Base-by-base conservation (phyloP, 768 basidiomycete genomes). In the Dentipellis sp. region DNA sequence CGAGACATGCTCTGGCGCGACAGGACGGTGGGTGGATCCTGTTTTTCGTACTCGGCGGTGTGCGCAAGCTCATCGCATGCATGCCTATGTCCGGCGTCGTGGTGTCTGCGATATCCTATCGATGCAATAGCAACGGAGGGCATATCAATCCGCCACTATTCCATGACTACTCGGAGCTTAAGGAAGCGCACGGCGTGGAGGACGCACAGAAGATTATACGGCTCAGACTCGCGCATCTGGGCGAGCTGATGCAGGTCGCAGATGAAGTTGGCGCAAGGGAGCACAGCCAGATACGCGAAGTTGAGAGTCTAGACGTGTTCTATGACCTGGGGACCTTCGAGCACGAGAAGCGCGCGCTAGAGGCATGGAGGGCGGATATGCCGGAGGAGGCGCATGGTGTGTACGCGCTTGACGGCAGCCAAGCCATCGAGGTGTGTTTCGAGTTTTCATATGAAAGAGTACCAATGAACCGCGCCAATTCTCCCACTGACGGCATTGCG, bases 1-100 rank as follows among this genome's bases (percentile, higher is more conserved):
- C 54, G 86, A 88, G 10, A 75, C 75, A 0, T 89, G 87, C 62
- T 86, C 84, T 0, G 87, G 87, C 1, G 87, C 87, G 7, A 87
- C 86, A 0, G 87, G 80, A 38, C 75, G 86, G 84, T 82, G 56
- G n/a, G 73, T 69, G 19, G 7, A 19, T 21, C 16, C 1, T 9
- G 40, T 35, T 5, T n/a, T 19, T 17, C 9, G 35, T 14, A 5
- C 9, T 3, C 0, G 42, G 21, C 11, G 19, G 29, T 23, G 37
- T 11, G 17, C 19, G 11, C 10, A 35, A 21, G 22, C 40, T 56
- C 40, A 59, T 51, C 10, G 11, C 2, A 14, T 16, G 14, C 14
- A 16, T 16, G 16, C 16, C 9, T 1, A 45, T 49, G 14, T 34
- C 16, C 19, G n/a, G n/a, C 4, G 5, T 48, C 19, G 48, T n/a